Evolutionary conservation across 2,329 filamentous ascomycete genomes (phyloP), one percentile per base, ranked within the genome.

Genomic region (Fonsecaea pedrosoi): DNA sequence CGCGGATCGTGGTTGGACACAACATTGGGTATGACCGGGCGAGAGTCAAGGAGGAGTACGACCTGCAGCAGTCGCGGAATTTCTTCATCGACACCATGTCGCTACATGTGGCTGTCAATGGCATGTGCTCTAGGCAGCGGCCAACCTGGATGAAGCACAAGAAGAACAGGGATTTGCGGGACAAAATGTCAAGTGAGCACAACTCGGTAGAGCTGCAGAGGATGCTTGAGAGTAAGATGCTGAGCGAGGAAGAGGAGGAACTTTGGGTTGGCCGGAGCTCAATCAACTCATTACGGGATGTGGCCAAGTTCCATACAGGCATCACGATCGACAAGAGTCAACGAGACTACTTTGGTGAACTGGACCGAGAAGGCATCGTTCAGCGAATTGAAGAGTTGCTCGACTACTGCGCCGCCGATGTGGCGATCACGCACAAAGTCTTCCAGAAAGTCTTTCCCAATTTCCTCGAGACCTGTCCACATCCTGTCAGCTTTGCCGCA

Each of bases 31-130:
- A 96, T 77, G 95, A 99, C 76, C 86, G 95, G 30, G 94, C 94
- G 15, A 86, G 96, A 40, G 87, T 97, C 62, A 79, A 89, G 21
- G 95, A 99, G 76, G 95, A 99, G 77, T 99, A 99, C 77, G 86
- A 89, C 74, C 79, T 98, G 48, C 83, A 87, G 62, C 94, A 97
- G 77, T 90, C 92, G 0, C 87, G 88, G 45, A 98, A 93, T 72
- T 90, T 87, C 53, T 99, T 97, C 76, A 80, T 99, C 60, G 95
- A 99, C 77, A 99, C 95, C 35, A 99, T 99, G 95, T 98, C 94
- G 1, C 82, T 99, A 21, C 95, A 99, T 77, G 94, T 97, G 7
- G 96, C 96, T 2, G 94, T 97, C 30, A 99, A 99, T 76, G 95
- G 95, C 69, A 99, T 99, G 95, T 99, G 95, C 79, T 98, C 95